phyloP scores from a whole-genome alignment of 306 rosid species.

The Acmispon strigosus region DNA sequence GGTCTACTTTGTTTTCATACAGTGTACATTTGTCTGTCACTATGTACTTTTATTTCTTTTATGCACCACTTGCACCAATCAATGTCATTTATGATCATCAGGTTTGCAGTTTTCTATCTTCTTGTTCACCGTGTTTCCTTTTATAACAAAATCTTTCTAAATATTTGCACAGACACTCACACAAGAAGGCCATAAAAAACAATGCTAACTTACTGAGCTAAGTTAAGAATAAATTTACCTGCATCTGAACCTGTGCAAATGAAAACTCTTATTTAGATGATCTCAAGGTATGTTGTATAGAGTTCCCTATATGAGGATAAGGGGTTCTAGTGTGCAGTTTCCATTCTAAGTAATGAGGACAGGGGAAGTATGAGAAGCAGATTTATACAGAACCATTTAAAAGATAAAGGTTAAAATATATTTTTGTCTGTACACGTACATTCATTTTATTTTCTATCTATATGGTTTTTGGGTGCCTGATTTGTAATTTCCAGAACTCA shows the following conservation, averaged over 20 bases:
- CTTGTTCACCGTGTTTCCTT: neutral
- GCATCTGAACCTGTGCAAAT: neutral
- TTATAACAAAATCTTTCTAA: neutral
- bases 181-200: neutral
- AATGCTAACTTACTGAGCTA: neutral
- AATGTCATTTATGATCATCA: neutral
- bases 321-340: neutral
- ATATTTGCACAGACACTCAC: neutral
- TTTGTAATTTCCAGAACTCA: no score
- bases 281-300: conserved; percentile 2
- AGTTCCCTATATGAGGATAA: neutral
- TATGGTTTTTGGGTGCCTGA: no score
- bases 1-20: conserved; percentile 36
- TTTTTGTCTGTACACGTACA: neutral
- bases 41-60: conserved; percentile 1
- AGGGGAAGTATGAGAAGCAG: neutral
- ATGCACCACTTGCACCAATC: neutral
- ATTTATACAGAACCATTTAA: neutral
- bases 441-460: neutral
- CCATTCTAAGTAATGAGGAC: neutral
- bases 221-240: neutral
- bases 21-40: neutral
- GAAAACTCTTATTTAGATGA: neutral
- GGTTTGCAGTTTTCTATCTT: neutral
- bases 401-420: neutral